phyloP scores from a whole-genome alignment of 1,284 basidiomycete genomes.

The Wallemia ichthyophaga region DNA sequence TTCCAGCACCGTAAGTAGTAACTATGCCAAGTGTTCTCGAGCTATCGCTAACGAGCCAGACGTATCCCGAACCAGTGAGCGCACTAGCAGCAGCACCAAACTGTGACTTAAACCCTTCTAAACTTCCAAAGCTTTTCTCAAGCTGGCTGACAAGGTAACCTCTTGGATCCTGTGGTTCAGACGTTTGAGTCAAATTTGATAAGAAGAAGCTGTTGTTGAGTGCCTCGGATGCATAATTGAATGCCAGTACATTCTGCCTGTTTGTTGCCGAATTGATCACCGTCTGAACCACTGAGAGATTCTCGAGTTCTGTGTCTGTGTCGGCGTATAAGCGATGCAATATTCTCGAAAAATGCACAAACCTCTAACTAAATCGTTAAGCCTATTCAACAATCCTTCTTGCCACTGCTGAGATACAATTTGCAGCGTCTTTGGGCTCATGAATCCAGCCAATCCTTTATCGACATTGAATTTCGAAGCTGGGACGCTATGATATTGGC shows the following conservation, averaged over 20 bases:
- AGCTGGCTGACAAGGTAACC: conserved; percentile 19
- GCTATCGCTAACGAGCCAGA: conserved; percentile 54
- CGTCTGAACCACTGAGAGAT: conserved; percentile 35
- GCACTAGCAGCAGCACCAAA: conserved; percentile 47
- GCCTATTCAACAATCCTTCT: conserved; percentile 36
- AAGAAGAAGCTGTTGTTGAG: conserved; percentile 93
- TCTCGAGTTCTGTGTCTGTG: conserved; percentile 28
- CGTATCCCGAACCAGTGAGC: conserved; percentile 46
- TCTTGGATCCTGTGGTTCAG: neutral
- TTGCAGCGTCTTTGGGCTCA: conserved; percentile 33
- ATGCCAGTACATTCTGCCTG: conserved; percentile 35
- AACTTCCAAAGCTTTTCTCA: conserved; percentile 26
- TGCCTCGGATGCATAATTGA: conserved; percentile 73
- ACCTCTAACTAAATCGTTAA: conserved; percentile 45
- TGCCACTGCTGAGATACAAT: conserved; percentile 49
- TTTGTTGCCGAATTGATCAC: conserved; percentile 33
- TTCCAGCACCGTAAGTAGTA: conserved; percentile 67
- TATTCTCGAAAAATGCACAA: conserved; percentile 9
- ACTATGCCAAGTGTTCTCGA: conserved; percentile 34
- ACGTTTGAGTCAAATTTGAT: neutral
- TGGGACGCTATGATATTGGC: neutral
- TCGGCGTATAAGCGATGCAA: neutral
- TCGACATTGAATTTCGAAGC: conserved; percentile 19
- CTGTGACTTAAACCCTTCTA: conserved; percentile 39
- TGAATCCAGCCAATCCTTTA: conserved; percentile 37